Conservation (phyloP, 2,329 filamentous ascomycete genomes). For the Stemphylium lycopersici region DNA sequence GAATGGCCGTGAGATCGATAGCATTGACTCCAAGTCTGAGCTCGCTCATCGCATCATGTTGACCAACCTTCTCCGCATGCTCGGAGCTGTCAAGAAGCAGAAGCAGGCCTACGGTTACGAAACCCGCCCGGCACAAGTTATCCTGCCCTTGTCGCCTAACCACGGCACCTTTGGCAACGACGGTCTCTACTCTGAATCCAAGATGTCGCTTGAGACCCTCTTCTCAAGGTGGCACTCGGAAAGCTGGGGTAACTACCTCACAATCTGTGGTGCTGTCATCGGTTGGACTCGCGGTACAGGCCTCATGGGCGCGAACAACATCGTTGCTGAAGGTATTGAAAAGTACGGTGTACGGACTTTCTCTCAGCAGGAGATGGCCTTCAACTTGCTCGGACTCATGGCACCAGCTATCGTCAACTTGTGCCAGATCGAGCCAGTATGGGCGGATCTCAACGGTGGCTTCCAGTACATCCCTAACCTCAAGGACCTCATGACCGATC, state of each 20-base stretch:
- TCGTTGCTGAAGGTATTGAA: conserved; percentile 96
- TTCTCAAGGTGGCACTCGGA: conserved; percentile 99
- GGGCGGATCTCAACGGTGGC: conserved; percentile 95
- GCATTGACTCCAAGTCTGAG: conserved; percentile 95
- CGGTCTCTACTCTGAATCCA: conserved; percentile 97
- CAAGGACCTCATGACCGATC: conserved; percentile 89
- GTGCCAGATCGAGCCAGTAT: conserved; percentile 94
- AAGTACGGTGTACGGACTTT: conserved; percentile 96
- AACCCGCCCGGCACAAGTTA: conserved; percentile 94
- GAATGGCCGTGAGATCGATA: conserved; percentile 96
- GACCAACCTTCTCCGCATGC: conserved; percentile 90
- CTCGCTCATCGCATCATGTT: conserved; percentile 98
- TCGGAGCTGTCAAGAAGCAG: conserved; percentile 88
- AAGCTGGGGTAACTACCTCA: conserved; percentile 96
- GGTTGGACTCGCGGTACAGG: conserved; percentile 99
- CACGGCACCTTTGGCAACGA: conserved; percentile 98
- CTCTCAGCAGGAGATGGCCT: conserved; percentile 99
- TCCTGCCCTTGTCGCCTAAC: conserved; percentile 94
- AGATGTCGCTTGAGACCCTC: conserved; percentile 93
- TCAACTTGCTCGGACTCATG: conserved; percentile 97
- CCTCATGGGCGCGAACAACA: conserved; percentile 97
- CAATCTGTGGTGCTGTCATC: conserved; percentile 96
- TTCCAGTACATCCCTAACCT: conserved; percentile 97
- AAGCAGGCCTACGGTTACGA: conserved; percentile 88
- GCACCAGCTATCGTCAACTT: conserved; percentile 91